A percentile compares a stretch with the other conserved stretches of the same genome.
phyloP scores from a whole-genome alignment of 805 yeast genomes.

The Saturnispora kantuleensis region DNA sequence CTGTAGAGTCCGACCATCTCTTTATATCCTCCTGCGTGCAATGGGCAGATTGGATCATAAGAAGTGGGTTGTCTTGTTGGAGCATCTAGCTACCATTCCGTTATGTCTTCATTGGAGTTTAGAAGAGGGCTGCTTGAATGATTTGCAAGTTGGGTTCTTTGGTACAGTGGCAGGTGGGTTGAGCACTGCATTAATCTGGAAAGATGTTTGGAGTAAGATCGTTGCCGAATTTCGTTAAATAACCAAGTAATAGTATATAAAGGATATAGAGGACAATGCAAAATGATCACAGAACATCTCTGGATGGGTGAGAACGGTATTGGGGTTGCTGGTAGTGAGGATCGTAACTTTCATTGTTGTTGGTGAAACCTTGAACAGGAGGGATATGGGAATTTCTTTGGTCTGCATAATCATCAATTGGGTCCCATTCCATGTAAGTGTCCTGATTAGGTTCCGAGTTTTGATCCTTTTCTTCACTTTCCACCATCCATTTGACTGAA shows the following conservation, averaged over 20 bases:
- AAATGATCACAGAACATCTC: conserved; percentile 3
- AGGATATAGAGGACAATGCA: neutral
- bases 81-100: conserved; percentile 28
- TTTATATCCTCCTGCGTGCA: neutral
- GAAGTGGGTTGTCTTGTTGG: conserved; percentile 15
- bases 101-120: conserved; percentile 31
- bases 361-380: neutral
- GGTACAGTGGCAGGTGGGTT: conserved; percentile 24
- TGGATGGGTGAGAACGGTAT: neutral
- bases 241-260: neutral
- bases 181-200: conserved; percentile 17
- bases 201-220: conserved; percentile 13
- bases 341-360: neutral
- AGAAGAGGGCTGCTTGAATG: conserved; percentile 25
- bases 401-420: conserved; percentile 1
- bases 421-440: conserved; percentile 6
- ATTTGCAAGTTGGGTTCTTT: conserved; percentile 26
- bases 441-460: neutral
- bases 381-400: neutral
- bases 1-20: neutral
- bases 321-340: neutral
- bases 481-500: conserved; percentile 7
- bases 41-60: conserved; percentile 7
- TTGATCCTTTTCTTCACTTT: conserved; percentile 4
- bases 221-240: neutral